Evolutionary conservation across 179 eudicot species (phyloP).

Genomic region (Pouteria campechiana): DNA sequence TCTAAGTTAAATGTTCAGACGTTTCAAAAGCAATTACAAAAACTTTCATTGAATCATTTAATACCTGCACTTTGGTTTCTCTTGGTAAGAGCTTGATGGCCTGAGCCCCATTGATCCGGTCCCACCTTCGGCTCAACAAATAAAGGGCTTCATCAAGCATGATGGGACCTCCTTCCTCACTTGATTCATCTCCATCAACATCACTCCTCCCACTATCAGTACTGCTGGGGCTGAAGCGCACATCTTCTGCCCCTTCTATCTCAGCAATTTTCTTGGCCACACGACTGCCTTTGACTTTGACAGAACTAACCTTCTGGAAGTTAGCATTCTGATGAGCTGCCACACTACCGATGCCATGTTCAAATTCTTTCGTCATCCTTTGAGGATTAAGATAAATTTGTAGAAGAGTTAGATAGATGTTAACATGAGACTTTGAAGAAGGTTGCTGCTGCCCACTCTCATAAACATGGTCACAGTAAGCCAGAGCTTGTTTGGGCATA

Average conservation of each 20-base stretch:
- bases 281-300: constrained; percentile 47
- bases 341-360: constrained; percentile 55
- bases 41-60: neutral
- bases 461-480: constrained; percentile 84
- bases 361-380: constrained; percentile 67
- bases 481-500: constrained; percentile 83
- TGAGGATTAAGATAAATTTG: constrained; percentile 88
- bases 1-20: no score
- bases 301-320: constrained; percentile 22
- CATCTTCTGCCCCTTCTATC: constrained; percentile 87
- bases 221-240: constrained; percentile 56
- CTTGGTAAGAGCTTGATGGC: constrained; percentile 82
- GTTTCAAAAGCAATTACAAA: no score
- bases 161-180: constrained; percentile 53
- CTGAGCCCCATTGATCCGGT: constrained; percentile 91
- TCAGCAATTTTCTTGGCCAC: constrained; percentile 64
- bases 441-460: constrained; percentile 61
- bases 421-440: constrained; percentile 47
- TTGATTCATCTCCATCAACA: constrained; percentile 65
- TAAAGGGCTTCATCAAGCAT: constrained; percentile 97
- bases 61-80: constrained; percentile 91
- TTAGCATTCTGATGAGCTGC: constrained; percentile 54
- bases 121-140: constrained; percentile 88
- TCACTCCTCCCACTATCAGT: constrained; percentile 97
- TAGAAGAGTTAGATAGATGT: constrained; percentile 75